Base-by-base conservation (phyloP, 1,139 yeast species). In the Saccharomyces hybrid region DNA sequence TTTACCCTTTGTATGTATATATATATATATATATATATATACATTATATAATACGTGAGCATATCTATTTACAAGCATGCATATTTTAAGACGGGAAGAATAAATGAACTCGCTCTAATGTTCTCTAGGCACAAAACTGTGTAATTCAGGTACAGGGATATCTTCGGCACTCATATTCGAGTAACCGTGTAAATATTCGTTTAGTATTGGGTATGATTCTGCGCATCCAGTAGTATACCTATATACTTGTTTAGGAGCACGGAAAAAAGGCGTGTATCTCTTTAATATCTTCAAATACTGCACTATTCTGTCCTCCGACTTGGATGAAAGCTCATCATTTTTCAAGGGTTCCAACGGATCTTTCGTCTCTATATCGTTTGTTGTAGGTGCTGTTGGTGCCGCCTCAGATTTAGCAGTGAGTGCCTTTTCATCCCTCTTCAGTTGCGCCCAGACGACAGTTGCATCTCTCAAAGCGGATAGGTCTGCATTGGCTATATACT, bases 381-480 rank as follows among this genome's bases (percentile, higher is more conserved):
- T 38, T 14, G 25, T 16, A 7, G 42, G 3, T 8, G 25, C 13
- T 3, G 25, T 16, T 16, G 42, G 3, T 34, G 23, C 42, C 6
- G 3, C 11, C 8, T 38, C 42, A 38, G 42, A 38, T 38, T 38
- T 16, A 6, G 42, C 42, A 8, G 7, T 16, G 25, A 38, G 8
- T 2, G n/a, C 13, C 25, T 38, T 38, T 38, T 38, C 42, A 38
- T 38, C 13, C 42, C 4, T 38, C 42, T 38, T 38, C 7, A 4
- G 8, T 8, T 38, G 42, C 23, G 42, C 56, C 69, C 69, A 67
- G 53, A 78, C 77, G 49, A 85, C 76, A 1, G 93, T 86, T n/a
- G 93, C 87, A 68, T 84, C 89, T 71, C 91, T 79, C 56, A 90
- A 73, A 1, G 96, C 87, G 46, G 91, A 84, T 91, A 96, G 88